These are phyloP conservation scores for Immersiporthe knoxdaviesiana DNA, from an alignment of 2,329 filamentous ascomycete species.

Conservation along the genomic window DNA sequence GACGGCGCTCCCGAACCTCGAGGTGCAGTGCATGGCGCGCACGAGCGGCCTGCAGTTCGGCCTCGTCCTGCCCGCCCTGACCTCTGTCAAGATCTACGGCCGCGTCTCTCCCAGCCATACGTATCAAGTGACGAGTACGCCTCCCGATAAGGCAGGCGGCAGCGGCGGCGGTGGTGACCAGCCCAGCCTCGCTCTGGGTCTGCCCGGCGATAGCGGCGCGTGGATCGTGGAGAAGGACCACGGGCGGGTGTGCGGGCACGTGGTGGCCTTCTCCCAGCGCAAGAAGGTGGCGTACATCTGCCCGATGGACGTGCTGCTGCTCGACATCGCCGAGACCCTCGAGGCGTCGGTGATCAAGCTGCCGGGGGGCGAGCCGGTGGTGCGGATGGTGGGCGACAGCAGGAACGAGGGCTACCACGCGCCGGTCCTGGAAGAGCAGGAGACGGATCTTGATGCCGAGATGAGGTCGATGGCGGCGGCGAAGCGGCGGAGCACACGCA, in stretches of 20 bases:
- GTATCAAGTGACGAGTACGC: slow-evolving; percentile 58
- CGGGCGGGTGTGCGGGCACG: slow-evolving; percentile 85
- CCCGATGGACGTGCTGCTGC: slow-evolving; percentile 87
- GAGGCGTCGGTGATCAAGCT: slow-evolving; percentile 71
- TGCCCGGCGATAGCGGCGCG: slow-evolving; percentile 89
- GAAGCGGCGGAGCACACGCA: slow-evolving; percentile 26
- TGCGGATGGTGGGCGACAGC: slow-evolving; percentile 46
- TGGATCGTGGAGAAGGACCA: slow-evolving; percentile 84
- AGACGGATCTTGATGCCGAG: slow-evolving; percentile 19
- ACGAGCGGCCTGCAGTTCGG: slow-evolving; percentile 84
- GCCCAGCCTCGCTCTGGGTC: slow-evolving; percentile 52
- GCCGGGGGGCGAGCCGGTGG: slow-evolving; percentile 60
- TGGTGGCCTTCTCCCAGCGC: slow-evolving; percentile 82
- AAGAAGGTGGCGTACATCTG: slow-evolving; percentile 89
- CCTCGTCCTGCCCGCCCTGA: slow-evolving; percentile 75
- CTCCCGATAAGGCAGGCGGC: slow-evolving; percentile 28
- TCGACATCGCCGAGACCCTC: slow-evolving; percentile 81
- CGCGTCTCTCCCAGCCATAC: slow-evolving; percentile 78
- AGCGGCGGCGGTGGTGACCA: slow-evolving; percentile 31
- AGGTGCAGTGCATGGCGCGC: slow-evolving; percentile 86
- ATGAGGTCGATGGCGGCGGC: slow-evolving; percentile 27
- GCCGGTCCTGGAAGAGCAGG: slow-evolving; percentile 38
- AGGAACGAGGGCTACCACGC: slow-evolving; percentile 69
- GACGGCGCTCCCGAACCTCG: slow-evolving; percentile 68
- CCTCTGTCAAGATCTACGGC: slow-evolving; percentile 85